Evolutionary conservation across 371 early-diverging fungal genomes (phyloP).

Genomic region (Actinomucor elegans): DNA sequence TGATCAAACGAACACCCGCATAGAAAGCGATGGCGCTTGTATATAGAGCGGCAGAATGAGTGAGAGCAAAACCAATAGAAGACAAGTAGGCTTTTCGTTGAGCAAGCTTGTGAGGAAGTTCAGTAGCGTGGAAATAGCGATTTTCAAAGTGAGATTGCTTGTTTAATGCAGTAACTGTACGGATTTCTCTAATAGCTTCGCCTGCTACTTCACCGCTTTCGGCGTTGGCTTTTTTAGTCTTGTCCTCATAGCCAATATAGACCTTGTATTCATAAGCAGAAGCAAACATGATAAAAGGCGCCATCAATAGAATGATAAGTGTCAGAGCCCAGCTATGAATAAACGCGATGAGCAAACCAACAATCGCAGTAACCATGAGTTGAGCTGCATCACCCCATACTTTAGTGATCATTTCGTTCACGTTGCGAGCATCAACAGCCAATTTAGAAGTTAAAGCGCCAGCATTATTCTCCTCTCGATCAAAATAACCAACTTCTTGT

Average conservation of each 20-base stretch:
- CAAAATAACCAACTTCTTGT: conserved; percentile 89
- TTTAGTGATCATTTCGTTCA: conserved; percentile 67
- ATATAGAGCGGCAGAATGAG: conserved; percentile 63
- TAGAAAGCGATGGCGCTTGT: conserved; percentile 64
- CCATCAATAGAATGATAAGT: conserved; percentile 53
- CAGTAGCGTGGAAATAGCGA: conserved; percentile 55
- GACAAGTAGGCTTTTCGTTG: conserved; percentile 54
- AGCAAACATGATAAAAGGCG: conserved; percentile 50
- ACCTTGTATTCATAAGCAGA: conserved; percentile 36
- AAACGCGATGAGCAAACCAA: conserved; percentile 50
- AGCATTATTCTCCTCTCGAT: conserved; percentile 75
- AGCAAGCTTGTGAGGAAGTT: conserved; percentile 64
- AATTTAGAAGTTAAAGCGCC: conserved; percentile 83
- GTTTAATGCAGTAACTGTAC: conserved; percentile 83
- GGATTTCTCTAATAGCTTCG: conserved; percentile 84
- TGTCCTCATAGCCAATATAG: conserved; percentile 51
- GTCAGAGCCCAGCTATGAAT: conserved; percentile 56
- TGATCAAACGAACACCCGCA: conserved; percentile 51
- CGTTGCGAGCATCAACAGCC: conserved; percentile 74
- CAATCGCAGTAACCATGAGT: conserved; percentile 43
- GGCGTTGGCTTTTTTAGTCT: conserved; percentile 65
- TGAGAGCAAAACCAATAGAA: conserved; percentile 65
- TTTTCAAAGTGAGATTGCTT: conserved; percentile 69
- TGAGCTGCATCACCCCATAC: conserved; percentile 61
- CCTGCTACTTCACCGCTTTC: conserved; percentile 71